Evolutionary conservation across 495 filamentous ascomycete genomes (phyloP).

Genomic region (Xylaria venustula): DNA sequence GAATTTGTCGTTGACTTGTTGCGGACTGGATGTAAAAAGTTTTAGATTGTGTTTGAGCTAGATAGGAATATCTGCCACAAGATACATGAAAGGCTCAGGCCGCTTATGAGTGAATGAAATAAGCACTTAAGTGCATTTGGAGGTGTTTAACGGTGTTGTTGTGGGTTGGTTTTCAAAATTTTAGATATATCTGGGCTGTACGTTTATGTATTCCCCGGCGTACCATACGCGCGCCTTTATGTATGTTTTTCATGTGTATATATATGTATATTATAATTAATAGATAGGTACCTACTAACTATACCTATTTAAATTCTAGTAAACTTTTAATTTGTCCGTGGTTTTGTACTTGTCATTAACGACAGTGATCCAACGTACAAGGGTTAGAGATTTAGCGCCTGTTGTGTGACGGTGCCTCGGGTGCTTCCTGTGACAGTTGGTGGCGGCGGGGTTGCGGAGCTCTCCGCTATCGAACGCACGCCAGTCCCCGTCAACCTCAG

Average conservation of each 20-base stretch:
- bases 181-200: background rate
- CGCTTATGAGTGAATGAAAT: slow-evolving; percentile 32
- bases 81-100: slow-evolving; percentile 29
- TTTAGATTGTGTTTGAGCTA: slow-evolving; percentile 12
- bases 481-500: background rate
- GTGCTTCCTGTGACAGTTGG: too few species aligned
- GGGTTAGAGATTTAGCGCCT: too few species aligned
- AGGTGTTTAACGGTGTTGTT: slow-evolving; percentile 11
- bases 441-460: background rate
- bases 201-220: background rate
- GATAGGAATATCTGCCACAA: slow-evolving; percentile 29
- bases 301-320: background rate
- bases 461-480: background rate
- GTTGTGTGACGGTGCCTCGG: too few species aligned
- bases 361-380: background rate
- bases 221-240: background rate
- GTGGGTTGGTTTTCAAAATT: too few species aligned
- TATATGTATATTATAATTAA: background rate
- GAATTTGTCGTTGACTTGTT: background rate
- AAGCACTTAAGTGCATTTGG: slow-evolving; percentile 20
- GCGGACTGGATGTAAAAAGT: background rate
- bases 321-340: too few species aligned
- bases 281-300: background rate
- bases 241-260: background rate
- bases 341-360: too few species aligned